A percentile compares a stretch with the other conserved stretches of the same genome.
Evolutionary conservation across 768 basidiomycete species (phyloP).

Genomic region (Suillus lakei): DNA sequence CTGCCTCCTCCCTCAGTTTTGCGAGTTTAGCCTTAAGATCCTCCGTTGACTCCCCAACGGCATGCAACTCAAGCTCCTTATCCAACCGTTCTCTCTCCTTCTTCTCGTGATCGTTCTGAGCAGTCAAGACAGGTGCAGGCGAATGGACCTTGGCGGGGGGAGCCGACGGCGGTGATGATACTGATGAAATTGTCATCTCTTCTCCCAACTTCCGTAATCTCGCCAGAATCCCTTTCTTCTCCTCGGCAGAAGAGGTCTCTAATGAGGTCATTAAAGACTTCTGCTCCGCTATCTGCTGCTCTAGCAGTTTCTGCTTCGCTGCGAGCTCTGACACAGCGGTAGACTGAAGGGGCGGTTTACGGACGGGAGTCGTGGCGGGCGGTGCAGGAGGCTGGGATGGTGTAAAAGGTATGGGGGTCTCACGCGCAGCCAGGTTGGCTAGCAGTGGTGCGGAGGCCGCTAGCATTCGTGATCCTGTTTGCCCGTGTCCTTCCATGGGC

Average conservation of each 20-base stretch:
- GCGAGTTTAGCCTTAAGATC: conserved; percentile 76
- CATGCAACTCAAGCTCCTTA: conserved; percentile 79
- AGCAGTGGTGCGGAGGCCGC: conserved; percentile 82
- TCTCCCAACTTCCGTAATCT: conserved; percentile 76
- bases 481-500: conserved; percentile 90
- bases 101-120: conserved; percentile 50
- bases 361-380: conserved; percentile 21
- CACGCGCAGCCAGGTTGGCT: conserved; percentile 58
- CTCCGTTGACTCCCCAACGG: conserved; percentile 58
- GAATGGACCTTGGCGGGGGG: conserved; percentile 35
- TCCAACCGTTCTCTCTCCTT: conserved; percentile 74
- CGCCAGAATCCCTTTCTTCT: conserved; percentile 81
- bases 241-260: conserved; percentile 61
- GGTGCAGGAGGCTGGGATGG: conserved; percentile 22
- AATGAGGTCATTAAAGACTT: conserved; percentile 81
- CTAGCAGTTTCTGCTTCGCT: conserved; percentile 74
- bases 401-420: conserved; percentile 21
- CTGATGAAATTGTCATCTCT: conserved; percentile 63
- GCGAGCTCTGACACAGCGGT: conserved; percentile 58
- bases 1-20: conserved; percentile 82
- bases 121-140: conserved; percentile 26
- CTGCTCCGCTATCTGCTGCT: conserved; percentile 87
- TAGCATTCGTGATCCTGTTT: conserved; percentile 73
- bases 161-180: conserved; percentile 31
- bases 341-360: conserved; percentile 43